Evolutionary conservation across 768 basidiomycete genomes (phyloP), one percentile per base, ranked within the genome.

Genomic region (Trametopsis cervina): DNA sequence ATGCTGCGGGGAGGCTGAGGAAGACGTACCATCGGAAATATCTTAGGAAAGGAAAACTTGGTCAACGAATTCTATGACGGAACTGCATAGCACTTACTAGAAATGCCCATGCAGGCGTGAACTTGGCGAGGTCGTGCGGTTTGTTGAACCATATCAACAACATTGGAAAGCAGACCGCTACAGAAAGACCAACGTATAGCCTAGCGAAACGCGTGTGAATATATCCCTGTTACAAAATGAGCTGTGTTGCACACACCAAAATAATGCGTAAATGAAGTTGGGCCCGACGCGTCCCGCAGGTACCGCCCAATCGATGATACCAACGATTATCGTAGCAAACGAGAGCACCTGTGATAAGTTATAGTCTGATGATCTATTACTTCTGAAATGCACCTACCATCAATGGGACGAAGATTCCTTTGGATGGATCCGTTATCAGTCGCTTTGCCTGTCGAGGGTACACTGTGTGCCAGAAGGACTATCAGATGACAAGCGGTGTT

Each of bases 101-200:
- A 54, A 66, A 64, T 15, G 64, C 65, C 62, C 64, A 65, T 0
- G 64, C 64, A 0, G 65, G 63, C 4, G 65, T 66, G 52, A 74
- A 74, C 18, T 64, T 63, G 11, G 52, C 58, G 44, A 74, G 46
- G 35, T 74, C 72, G 51, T 75, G 73, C 4, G 73, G 70, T 42
- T 70, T 58, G 46, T 72, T 72, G 59, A 70, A 74, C 72, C 71
- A 76, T 38, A 75, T 69, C 67, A 72, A 69, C 42, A 74, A 56
- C 73, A 75, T 74, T 4, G 69, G 68, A 52, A 75, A 68, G 49
- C 69, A 74, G 7, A 70, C 66, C 3, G 65, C 7, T 21, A 70
- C 39, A 1, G 71, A 55, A 7, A 70, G 58, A 20, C 60, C 50
- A 23, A 72, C 67, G 46, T 76, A 76, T 13, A 71, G 57, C 73